Percentiles rank a stretch among this genome's conserved stretches.
Evolutionary conservation across 2,329 filamentous ascomycete species (phyloP).

Genomic region (Eutypa lata): DNA sequence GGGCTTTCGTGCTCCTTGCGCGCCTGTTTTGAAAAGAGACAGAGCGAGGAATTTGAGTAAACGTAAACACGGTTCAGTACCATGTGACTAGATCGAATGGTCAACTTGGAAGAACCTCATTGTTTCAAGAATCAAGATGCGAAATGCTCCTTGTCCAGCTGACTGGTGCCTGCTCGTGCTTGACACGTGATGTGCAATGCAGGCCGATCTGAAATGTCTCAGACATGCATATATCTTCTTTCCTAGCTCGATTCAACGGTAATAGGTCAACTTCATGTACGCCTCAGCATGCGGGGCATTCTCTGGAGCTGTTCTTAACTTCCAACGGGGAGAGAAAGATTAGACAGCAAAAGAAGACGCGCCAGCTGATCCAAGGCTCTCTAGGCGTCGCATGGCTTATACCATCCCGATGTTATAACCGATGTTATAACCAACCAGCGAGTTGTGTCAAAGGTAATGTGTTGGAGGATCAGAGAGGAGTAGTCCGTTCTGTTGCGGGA

Average conservation of each 20-base stretch:
- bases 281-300: not conserved
- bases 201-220: slow-evolving; percentile 17
- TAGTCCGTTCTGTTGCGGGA: not conserved
- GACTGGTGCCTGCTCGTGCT: not conserved
- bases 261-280: not conserved
- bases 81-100: not conserved
- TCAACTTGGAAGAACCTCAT: not conserved
- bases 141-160: slow-evolving; percentile 1
- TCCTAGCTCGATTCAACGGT: slow-evolving; percentile 4
- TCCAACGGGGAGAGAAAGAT: not conserved
- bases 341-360: not conserved
- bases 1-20: not conserved
- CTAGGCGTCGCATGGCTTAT: too few relatives aligned
- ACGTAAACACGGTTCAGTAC: not conserved
- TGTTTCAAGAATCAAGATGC: not conserved
- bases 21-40: not conserved
- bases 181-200: slow-evolving; percentile 7
- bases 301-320: not conserved
- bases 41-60: not conserved
- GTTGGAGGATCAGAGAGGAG: not conserved
- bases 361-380: not conserved
- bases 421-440: not conserved
- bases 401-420: not conserved
- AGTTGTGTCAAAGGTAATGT: not conserved
- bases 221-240: slow-evolving; percentile 19